Percentiles rank a stretch among this genome's conserved stretches.
phyloP scores from a whole-genome alignment of 441 rosid genomes.

The Pelargonium myrrhifolium region DNA sequence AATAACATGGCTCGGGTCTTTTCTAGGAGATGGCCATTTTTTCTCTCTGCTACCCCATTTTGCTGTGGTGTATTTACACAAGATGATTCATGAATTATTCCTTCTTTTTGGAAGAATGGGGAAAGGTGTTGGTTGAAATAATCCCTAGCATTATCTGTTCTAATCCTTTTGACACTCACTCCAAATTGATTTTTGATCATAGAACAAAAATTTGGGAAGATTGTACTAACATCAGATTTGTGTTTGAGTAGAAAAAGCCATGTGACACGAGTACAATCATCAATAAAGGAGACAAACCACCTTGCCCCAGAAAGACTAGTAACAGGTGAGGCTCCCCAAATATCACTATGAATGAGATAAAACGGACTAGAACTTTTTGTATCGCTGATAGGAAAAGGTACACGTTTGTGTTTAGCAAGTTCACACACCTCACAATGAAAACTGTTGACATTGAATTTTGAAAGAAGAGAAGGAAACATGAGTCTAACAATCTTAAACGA shows the following conservation, averaged over 20 bases:
- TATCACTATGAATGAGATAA: background rate
- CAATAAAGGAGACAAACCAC: conserved; percentile 6
- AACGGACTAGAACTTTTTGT: background rate
- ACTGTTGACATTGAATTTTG: too few relatives aligned
- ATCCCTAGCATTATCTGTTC: background rate
- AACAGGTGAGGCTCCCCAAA: background rate
- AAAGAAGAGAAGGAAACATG: background rate
- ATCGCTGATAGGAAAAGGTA: background rate
- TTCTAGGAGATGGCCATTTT: background rate
- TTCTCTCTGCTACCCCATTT: background rate
- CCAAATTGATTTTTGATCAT: background rate
- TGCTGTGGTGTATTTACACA: background rate
- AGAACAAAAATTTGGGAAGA: background rate
- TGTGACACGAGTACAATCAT: background rate
- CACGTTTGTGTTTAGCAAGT: background rate
- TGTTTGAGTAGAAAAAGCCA: background rate
- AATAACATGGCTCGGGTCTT: background rate
- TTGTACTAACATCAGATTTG: background rate
- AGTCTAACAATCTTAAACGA: background rate
- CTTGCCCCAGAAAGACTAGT: background rate
- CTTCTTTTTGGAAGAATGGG: background rate
- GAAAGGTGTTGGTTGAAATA: background rate
- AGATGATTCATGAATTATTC: background rate
- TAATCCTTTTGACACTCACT: background rate
- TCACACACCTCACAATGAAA: conserved; percentile 4